Evolutionary conservation across 495 filamentous ascomycete genomes (phyloP).

Genomic region (Trypethelium eluteriae): DNA sequence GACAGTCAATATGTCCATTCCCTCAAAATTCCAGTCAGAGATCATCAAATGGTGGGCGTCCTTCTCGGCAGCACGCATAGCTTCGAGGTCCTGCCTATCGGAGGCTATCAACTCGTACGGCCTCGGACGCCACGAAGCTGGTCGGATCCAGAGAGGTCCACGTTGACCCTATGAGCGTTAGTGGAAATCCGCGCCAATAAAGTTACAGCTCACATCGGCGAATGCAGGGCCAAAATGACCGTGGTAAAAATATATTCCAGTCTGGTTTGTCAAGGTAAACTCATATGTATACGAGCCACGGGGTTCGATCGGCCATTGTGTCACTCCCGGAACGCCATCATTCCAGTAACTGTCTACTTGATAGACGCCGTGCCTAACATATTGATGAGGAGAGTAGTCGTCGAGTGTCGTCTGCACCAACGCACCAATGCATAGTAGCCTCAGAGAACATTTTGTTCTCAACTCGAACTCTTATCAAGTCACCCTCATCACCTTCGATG

Average conservation of each 20-base stretch:
- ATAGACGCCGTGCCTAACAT: constrained; percentile 22
- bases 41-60: constrained; percentile 5
- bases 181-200: background rate
- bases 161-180: background rate
- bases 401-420: background rate
- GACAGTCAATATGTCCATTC: background rate
- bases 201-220: background rate
- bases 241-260: constrained; percentile 5
- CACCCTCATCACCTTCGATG: constrained; percentile 7
- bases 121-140: constrained; percentile 1
- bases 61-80: background rate
- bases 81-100: background rate
- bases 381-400: background rate
- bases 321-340: constrained; percentile 24
- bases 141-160: constrained; percentile 8
- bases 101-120: constrained; percentile 6
- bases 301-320: constrained; percentile 28
- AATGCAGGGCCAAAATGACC: constrained; percentile 9
- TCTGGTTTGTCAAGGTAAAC: constrained; percentile 13
- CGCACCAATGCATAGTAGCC: constrained; percentile 2
- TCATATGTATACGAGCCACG: constrained; percentile 24
- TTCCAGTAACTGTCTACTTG: constrained; percentile 22
- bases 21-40: constrained; percentile 2
- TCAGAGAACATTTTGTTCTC: constrained; percentile 8
- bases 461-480: constrained; percentile 4